These are phyloP conservation scores for Saksenaea vasiformis DNA, from an alignment of 371 early-diverging fungal species.

Conservation along the genomic window DNA sequence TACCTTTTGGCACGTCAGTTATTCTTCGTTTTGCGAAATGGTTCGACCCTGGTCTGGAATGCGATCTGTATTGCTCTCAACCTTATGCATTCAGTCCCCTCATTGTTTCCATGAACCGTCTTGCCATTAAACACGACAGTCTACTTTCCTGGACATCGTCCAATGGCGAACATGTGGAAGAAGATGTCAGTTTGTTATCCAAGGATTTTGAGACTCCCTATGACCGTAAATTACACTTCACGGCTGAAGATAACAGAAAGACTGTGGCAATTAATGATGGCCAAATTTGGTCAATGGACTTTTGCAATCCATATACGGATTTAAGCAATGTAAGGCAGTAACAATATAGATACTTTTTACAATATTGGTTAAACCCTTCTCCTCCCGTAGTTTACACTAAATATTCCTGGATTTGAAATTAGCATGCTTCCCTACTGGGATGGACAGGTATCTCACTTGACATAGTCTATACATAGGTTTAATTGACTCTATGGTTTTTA, in stretches of 20 bases:
- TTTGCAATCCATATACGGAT: slow-evolving; percentile 69
- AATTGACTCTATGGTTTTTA: slow-evolving; percentile 16
- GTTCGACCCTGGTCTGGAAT: slow-evolving; percentile 79
- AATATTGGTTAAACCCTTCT: not conserved
- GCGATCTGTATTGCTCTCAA: slow-evolving; percentile 70
- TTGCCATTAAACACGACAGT: slow-evolving; percentile 44
- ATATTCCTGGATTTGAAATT: slow-evolving; percentile 65
- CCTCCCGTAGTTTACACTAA: slow-evolving; percentile 33
- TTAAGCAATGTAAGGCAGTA: slow-evolving; percentile 43
- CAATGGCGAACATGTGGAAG: slow-evolving; percentile 41
- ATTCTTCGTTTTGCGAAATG: slow-evolving; percentile 75
- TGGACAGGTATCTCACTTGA: slow-evolving; percentile 50
- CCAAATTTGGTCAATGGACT: slow-evolving; percentile 66
- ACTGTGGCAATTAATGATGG: slow-evolving; percentile 41
- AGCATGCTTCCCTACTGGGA: slow-evolving; percentile 67
- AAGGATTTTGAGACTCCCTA: slow-evolving; percentile 29
- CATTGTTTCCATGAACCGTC: slow-evolving; percentile 72
- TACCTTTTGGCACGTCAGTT: slow-evolving; percentile 75
- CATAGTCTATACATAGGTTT: not conserved
- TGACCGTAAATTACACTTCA: slow-evolving; percentile 40
- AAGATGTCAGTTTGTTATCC: slow-evolving; percentile 29
- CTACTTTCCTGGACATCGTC: slow-evolving; percentile 44
- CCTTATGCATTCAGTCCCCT: slow-evolving; percentile 80
- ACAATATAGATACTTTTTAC: not conserved
- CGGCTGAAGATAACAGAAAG: slow-evolving; percentile 26